Evolutionary conservation across 345 rosid species (phyloP).

Genomic region (Capsella bursapastoris): DNA sequence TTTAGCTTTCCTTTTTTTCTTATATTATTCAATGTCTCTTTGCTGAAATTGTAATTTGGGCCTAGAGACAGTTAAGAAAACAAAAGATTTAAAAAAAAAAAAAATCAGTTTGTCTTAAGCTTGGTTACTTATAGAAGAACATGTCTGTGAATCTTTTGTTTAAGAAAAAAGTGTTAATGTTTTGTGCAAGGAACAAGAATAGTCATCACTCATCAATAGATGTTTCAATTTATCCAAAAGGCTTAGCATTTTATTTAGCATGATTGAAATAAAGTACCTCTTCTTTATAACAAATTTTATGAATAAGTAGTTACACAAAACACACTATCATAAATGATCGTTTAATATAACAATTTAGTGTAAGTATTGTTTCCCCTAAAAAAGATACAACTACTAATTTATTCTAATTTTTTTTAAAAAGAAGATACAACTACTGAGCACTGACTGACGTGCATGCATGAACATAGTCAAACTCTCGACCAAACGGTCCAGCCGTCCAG

Average conservation of each 20-base stretch:
- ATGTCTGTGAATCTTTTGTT: not conserved
- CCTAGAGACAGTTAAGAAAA: not conserved
- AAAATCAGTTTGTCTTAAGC: constrained; percentile 8
- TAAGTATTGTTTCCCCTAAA: not conserved
- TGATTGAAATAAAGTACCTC: not conserved
- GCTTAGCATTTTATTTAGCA: not conserved
- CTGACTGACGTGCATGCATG: not conserved
- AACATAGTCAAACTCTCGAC: constrained; percentile 1
- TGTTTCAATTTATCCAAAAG: not conserved
- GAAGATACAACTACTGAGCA: not conserved
- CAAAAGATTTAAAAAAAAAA: not conserved
- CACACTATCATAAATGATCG: too few relatives aligned
- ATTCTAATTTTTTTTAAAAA: too few relatives aligned
- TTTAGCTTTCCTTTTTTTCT: not conserved
- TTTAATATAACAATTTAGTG: too few relatives aligned
- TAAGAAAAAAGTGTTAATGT: not conserved
- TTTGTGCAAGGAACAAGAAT: not conserved
- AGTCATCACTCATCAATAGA: not conserved
- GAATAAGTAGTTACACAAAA: too few relatives aligned
- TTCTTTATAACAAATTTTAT: not conserved
- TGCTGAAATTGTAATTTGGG: constrained; percentile 29
- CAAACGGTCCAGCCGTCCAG: not conserved
- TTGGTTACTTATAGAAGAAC: too few relatives aligned
- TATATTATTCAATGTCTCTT: constrained; percentile 2
- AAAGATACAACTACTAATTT: not conserved